Evolutionary conservation across 805 yeast species (phyloP).

Genomic region (Dipodascopsis uninucleata): DNA sequence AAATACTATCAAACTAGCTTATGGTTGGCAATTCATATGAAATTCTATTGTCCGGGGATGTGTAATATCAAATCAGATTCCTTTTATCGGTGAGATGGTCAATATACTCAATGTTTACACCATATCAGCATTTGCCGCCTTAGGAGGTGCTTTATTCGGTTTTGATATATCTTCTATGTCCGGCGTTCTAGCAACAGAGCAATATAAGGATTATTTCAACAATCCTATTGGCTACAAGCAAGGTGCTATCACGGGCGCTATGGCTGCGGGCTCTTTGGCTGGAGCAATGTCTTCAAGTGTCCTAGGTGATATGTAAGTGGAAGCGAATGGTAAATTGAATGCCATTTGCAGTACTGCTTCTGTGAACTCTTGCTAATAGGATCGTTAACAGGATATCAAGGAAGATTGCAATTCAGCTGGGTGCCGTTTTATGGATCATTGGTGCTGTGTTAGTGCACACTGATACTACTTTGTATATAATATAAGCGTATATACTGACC

Average conservation of each 20-base stretch:
- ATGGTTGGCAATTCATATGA: too few species aligned
- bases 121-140: slow-evolving; percentile 48
- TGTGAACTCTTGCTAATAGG: too few species aligned
- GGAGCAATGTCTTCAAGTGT: slow-evolving; percentile 52
- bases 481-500: not conserved
- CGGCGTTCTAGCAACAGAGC: slow-evolving; percentile 48
- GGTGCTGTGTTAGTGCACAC: slow-evolving; percentile 28
- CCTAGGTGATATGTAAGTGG: slow-evolving; percentile 41
- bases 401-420: slow-evolving; percentile 25
- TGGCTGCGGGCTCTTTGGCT: slow-evolving; percentile 60
- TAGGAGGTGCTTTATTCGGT: slow-evolving; percentile 62
- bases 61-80: too few species aligned
- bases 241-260: slow-evolving; percentile 60
- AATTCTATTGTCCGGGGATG: too few species aligned
- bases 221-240: slow-evolving; percentile 51
- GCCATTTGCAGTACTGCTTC: not conserved
- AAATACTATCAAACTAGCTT: too few species aligned
- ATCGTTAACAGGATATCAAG: slow-evolving; percentile 21
- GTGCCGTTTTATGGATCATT: slow-evolving; percentile 23
- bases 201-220: slow-evolving; percentile 47
- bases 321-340: too few species aligned
- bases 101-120: slow-evolving; percentile 43
- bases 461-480: not conserved
- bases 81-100: slow-evolving; percentile 16
- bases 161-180: slow-evolving; percentile 67